Percentiles rank a stretch among this genome's conserved stretches.
phyloP scores from a whole-genome alignment of 306 rosid species.

The Acmispon strigosus region DNA sequence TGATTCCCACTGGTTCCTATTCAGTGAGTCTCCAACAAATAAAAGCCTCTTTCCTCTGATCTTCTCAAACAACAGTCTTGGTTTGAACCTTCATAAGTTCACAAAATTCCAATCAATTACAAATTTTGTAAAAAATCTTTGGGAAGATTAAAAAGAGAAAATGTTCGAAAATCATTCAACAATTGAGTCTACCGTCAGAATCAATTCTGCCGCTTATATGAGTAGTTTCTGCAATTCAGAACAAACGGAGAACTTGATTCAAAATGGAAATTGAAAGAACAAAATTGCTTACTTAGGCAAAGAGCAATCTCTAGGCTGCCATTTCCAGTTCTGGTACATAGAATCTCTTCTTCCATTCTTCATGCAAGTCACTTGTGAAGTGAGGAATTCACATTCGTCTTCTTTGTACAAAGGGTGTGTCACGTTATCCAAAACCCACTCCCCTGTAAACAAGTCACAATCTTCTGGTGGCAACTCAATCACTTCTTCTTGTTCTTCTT shows the following conservation, averaged over 20 bases:
- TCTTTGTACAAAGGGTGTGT: conserved; percentile 89
- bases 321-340: conserved; percentile 81
- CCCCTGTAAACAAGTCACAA: conserved; percentile 78
- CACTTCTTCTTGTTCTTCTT: conserved; percentile 36
- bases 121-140: no score
- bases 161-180: no score
- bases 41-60: conserved; percentile 87
- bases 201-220: no score
- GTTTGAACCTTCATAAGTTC: conserved; percentile 55
- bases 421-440: conserved; percentile 80
- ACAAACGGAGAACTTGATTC: neutral
- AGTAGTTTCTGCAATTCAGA: no score
- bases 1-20: conserved; percentile 99
- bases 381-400: conserved; percentile 83
- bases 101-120: conserved; percentile 12
- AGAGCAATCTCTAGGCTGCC: conserved; percentile 96
- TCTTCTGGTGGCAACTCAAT: conserved; percentile 78
- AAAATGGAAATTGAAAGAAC: neutral
- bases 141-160: no score
- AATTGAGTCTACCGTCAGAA: no score
- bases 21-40: conserved; percentile 97
- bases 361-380: conserved; percentile 91
- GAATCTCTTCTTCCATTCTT: conserved; percentile 86
- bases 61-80: conserved; percentile 80
- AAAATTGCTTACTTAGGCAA: conserved; percentile 56